Base-by-base conservation (phyloP, 768 basidiomycete genomes). In the Serpula lacrymans region DNA sequence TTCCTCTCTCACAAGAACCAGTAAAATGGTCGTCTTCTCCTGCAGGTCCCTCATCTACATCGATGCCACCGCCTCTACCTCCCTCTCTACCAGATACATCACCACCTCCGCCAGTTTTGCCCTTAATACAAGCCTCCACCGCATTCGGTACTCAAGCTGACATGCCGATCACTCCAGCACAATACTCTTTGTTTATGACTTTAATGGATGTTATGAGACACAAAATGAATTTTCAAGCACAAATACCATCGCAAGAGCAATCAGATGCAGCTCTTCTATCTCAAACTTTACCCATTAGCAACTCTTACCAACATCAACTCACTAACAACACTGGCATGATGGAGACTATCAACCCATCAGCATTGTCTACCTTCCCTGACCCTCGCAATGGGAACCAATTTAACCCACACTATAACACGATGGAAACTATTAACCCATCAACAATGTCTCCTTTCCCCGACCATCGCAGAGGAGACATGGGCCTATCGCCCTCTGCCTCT, bases 1-100 rank as follows among this genome's bases (percentile, higher is more conserved):
- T 45, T 36, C 42, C 50, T 30, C 43, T 48, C 29, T n/a, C 54
- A n/a, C 57, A 55, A n/a, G 14, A 50, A 1, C 50, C 42, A 39
- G 36, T 49, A 12, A 39, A n/a, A n/a, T n/a, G n/a, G n/a, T n/a
- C n/a, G n/a, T n/a, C n/a, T n/a, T n/a, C n/a, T n/a, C n/a, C n/a
- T n/a, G n/a, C n/a, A n/a, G n/a, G n/a, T n/a, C n/a, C 47, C 23
- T 29, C 59, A 41, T 32, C 45, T 30, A 46, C 50, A 24, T 24
- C 37, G 33, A 51, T 50, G 38, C 21, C 44, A 17, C 62, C 46
- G 17, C 26, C 31, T 12, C 46, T 52, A 25, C 31, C 57, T 35
- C 14, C 48, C 35, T 39, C 27, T 18, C 21, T 10, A 17, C 45
- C 31, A 7, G 7, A n/a, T 14, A 6, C 31, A 6, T 33, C 14